Evolutionary conservation across 257 asterid species (phyloP), one percentile per base, ranked within the genome.

Genomic region (Verbascum thapsus): DNA sequence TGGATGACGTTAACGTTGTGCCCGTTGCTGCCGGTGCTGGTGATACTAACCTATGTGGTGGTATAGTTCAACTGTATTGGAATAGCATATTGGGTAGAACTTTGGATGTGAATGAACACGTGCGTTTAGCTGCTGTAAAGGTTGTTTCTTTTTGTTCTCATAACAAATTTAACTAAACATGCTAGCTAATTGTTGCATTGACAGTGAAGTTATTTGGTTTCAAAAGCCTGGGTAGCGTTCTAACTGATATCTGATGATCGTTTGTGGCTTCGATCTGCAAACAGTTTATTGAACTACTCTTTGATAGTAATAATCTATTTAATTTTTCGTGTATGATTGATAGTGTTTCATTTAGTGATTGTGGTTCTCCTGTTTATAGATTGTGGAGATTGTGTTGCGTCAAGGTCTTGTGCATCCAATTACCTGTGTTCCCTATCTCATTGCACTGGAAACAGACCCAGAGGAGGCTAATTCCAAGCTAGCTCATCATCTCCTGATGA

Each of bases 21-120:
- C 91, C 99, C 52, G 96, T 90, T 69, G 99, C 99, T 71, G 97
- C 99, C 6, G 99, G 99, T 58, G 99, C 97, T 63, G 99, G 99
- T 50, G 99, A 94, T 80, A 90, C 99, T 62, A 94, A 94, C 79
- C 81, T 94, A 60, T 90, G 97, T 53, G 99, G 99, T 49, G 94
- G 95, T 51, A 87, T 94, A 79, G 80, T 87, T 78, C 99, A 87
- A 77, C 83, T 94, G 68, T 85, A 87, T 75, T 94, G 99, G 99
- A 76, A 66, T 70, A 70, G 61, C 66, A 84, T 94, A 73, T 78
- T 94, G 58, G 85, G 77, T 32, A 87, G 95, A 74, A 77, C 90
- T 72, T 75, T 94, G 75, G 99, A 94, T 75, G 95, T 72, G 67
- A 84, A 85, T 74, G 92, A 81, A 54, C 88, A 76, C 62, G 96